A percentile compares a stretch with the other conserved stretches of the same genome.
phyloP scores from a whole-genome alignment of 2,329 filamentous ascomycete species.

The Scytalidium sp. region DNA sequence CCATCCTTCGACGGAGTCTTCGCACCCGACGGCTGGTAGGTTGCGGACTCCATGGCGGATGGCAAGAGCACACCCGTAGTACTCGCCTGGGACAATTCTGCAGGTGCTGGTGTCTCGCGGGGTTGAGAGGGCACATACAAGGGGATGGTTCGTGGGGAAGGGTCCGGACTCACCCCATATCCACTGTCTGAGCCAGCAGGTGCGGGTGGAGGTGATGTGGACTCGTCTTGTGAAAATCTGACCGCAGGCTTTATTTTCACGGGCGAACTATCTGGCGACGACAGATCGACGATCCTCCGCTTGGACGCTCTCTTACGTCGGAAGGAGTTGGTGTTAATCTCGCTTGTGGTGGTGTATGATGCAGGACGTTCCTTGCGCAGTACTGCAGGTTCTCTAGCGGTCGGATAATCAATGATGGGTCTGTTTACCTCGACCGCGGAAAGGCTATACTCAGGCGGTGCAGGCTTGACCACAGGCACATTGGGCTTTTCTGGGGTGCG shows the following conservation, averaged over 20 bases:
- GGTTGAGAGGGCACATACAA: conserved; percentile 24
- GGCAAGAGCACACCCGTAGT: conserved; percentile 23
- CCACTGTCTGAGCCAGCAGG: conserved; percentile 19
- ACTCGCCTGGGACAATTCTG: conserved; percentile 23
- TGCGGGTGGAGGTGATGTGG: conserved; percentile 2
- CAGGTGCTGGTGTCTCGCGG: conserved; percentile 18
- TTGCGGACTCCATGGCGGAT: conserved; percentile 22
- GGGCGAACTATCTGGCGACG: conserved; percentile 39
- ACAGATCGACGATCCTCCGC: conserved; percentile 62
- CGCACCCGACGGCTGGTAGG: conserved; percentile 17
- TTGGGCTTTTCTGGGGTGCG: conserved; percentile 72
- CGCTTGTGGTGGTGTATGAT: conserved; percentile 52
- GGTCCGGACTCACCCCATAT: conserved; percentile 27
- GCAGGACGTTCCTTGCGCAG: conserved; percentile 56
- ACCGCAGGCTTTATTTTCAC: conserved; percentile 15
- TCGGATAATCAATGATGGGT: conserved; percentile 55
- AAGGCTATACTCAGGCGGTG: conserved; percentile 55
- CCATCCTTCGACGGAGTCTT: conserved; percentile 24
- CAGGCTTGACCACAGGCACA: conserved; percentile 74
- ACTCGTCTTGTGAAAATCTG: conserved; percentile 20
- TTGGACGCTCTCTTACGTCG: conserved; percentile 60
- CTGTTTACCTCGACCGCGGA: conserved; percentile 66
- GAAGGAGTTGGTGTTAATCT: conserved; percentile 55
- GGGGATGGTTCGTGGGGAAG: conserved; percentile 24
- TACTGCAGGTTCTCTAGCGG: conserved; percentile 45